Evolutionary conservation across 352 stramenopile genomes (phyloP).

Genomic region (Phytophthora palmivora): DNA sequence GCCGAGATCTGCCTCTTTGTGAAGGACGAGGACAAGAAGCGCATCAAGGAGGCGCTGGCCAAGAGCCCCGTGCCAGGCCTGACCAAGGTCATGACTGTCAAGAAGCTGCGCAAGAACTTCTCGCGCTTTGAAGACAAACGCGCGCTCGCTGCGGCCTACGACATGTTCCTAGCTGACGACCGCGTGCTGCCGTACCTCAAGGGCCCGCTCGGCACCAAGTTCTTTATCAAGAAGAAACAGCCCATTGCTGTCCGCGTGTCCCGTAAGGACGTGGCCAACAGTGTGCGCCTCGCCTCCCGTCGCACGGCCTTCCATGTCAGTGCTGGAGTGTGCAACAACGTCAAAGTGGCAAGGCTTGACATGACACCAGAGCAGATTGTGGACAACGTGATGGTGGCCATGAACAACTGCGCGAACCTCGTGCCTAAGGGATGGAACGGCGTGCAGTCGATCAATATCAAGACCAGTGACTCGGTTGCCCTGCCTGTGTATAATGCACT

Average conservation of each 20-base stretch:
- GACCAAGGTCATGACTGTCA: constrained; percentile 79
- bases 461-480: constrained; percentile 88
- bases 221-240: constrained; percentile 86
- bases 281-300: constrained; percentile 51
- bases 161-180: constrained; percentile 82
- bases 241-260: constrained; percentile 79
- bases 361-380: constrained; percentile 72
- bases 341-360: constrained; percentile 83
- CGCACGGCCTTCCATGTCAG: constrained; percentile 89
- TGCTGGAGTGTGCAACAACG: constrained; percentile 88
- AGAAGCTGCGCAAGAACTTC: constrained; percentile 88
- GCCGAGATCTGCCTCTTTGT: constrained; percentile 83
- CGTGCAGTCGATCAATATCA: constrained; percentile 93
- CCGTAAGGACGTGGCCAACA: constrained; percentile 58
- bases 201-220: constrained; percentile 68
- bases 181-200: constrained; percentile 81
- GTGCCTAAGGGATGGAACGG: constrained; percentile 92
- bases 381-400: constrained; percentile 78
- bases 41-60: constrained; percentile 75
- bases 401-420: constrained; percentile 75
- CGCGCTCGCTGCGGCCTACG: constrained; percentile 73
- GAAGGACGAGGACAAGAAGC: constrained; percentile 86
- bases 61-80: constrained; percentile 64
- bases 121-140: constrained; percentile 78
- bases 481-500: constrained; percentile 92